phyloP scores from a whole-genome alignment of 1,284 basidiomycete species.

The Sporisorium scitamineum region DNA sequence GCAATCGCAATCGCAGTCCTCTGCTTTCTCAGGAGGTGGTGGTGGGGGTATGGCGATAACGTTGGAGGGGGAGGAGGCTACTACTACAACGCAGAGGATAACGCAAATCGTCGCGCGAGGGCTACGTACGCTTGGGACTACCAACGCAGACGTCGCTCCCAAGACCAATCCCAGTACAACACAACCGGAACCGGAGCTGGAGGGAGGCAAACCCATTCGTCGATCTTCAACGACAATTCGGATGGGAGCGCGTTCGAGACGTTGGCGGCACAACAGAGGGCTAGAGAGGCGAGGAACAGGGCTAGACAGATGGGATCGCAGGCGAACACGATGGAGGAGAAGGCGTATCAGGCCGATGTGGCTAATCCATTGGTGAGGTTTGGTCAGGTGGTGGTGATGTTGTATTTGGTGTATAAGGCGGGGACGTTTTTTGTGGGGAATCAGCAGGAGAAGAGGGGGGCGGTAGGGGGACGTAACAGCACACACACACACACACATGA shows the following conservation, averaged over 20 bases:
- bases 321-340: conserved; percentile 19
- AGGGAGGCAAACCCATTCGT: conserved; percentile 21
- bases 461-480: background rate
- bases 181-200: background rate
- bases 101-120: conserved; percentile 51
- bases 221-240: conserved; percentile 10
- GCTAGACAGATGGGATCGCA: conserved; percentile 16
- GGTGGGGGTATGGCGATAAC: conserved; percentile 28
- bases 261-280: conserved; percentile 32
- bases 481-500: too few species aligned
- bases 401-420: conserved; percentile 50
- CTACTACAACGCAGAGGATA: conserved; percentile 46
- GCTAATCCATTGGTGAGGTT: conserved; percentile 55
- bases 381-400: conserved; percentile 54
- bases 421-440: conserved; percentile 35
- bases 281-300: conserved; percentile 37
- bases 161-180: background rate
- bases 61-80: conserved; percentile 27
- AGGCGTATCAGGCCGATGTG: conserved; percentile 42
- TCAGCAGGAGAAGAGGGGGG: background rate
- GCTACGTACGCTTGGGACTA: conserved; percentile 68
- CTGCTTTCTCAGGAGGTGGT: background rate
- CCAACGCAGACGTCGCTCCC: conserved; percentile 39
- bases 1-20: background rate
- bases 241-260: conserved; percentile 35